Percentiles rank a stretch among this genome's conserved stretches.
Conservation (phyloP, 129 eudicot species). For the Flaveria ramosissima region DNA sequence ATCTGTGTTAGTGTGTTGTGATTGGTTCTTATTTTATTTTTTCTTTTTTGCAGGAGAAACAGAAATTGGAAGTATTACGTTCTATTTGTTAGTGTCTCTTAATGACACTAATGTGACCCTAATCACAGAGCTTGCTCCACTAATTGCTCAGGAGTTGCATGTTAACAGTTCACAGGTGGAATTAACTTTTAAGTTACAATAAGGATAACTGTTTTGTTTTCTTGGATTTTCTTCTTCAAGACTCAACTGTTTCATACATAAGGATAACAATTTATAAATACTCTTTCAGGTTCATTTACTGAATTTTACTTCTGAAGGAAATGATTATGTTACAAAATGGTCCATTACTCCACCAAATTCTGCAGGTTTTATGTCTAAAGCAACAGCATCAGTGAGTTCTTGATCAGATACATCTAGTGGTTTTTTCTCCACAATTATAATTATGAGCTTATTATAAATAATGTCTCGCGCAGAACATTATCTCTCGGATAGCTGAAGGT, state of each 20-base stretch:
- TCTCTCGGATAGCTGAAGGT: slow-evolving; percentile 64
- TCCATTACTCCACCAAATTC: slow-evolving; percentile 66
- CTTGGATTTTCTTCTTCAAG: not conserved
- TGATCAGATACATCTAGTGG: not conserved
- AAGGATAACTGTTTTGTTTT: not conserved
- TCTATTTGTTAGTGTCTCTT: slow-evolving; percentile 50
- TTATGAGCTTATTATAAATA: slow-evolving; percentile 1
- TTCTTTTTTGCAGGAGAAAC: slow-evolving; percentile 52
- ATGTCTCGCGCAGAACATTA: slow-evolving; percentile 49
- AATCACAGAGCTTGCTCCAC: slow-evolving; percentile 52
- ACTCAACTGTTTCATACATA: slow-evolving; percentile 9
- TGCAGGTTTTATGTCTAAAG: slow-evolving; percentile 49
- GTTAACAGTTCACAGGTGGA: slow-evolving; percentile 80
- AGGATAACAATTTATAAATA: slow-evolving; percentile 4
- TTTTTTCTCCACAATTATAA: not conserved
- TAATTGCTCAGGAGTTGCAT: slow-evolving; percentile 67
- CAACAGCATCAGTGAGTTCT: slow-evolving; percentile 59
- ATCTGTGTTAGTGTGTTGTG: not conserved
- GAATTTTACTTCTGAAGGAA: slow-evolving; percentile 53
- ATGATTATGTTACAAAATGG: slow-evolving; percentile 63
- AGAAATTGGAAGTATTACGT: slow-evolving; percentile 59
- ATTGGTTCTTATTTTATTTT: not conserved
- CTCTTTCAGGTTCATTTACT: slow-evolving; percentile 66
- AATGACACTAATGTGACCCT: slow-evolving; percentile 52
- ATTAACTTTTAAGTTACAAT: slow-evolving; percentile 11